Conservation (phyloP, 176 grass and related monocot species). For the Chloris gayana region DNA sequence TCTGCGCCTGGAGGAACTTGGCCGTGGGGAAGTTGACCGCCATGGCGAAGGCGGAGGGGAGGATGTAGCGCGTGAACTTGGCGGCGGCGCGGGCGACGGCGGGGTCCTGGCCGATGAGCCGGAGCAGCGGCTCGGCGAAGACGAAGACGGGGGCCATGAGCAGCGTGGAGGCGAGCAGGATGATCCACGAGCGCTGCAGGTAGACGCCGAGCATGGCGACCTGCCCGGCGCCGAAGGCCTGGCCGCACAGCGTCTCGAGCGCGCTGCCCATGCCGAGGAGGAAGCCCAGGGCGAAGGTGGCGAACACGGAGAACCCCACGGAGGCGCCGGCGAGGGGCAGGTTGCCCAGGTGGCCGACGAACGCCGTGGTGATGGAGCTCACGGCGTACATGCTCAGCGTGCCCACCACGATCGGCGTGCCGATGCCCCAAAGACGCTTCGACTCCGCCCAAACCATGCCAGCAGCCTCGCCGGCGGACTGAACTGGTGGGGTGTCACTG, state of each 20-base stretch:
- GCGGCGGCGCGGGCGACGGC: conserved; percentile 43
- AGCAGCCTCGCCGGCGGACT: no score
- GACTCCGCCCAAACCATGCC: conserved; percentile 43
- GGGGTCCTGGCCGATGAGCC: conserved; percentile 53
- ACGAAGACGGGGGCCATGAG: conserved; percentile 48
- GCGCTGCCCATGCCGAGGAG: conserved; percentile 87
- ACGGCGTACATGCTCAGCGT: conserved; percentile 43
- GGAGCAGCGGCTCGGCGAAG: conserved; percentile 48
- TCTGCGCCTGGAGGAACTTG: conserved; percentile 74
- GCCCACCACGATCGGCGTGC: conserved; percentile 51
- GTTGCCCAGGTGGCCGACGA: conserved; percentile 73
- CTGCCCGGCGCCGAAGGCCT: conserved; percentile 64
- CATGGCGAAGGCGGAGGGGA: conserved; percentile 39
- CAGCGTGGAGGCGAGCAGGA: conserved; percentile 25
- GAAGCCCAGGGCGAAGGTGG: conserved; percentile 64
- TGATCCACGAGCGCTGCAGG: conserved; percentile 70
- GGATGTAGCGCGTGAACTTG: no score
- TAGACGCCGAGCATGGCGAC: conserved; percentile 72
- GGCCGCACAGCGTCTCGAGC: conserved; percentile 88
- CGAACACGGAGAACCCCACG: conserved; percentile 59
- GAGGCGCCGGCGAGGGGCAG: conserved; percentile 57
- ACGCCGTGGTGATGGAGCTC: conserved; percentile 55
- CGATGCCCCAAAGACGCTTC: conserved; percentile 60
- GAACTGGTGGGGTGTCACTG: no score
- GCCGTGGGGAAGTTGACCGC: conserved; percentile 58